Conservation (phyloP, 345 rosid genomes). For the Combretum micranthum region DNA sequence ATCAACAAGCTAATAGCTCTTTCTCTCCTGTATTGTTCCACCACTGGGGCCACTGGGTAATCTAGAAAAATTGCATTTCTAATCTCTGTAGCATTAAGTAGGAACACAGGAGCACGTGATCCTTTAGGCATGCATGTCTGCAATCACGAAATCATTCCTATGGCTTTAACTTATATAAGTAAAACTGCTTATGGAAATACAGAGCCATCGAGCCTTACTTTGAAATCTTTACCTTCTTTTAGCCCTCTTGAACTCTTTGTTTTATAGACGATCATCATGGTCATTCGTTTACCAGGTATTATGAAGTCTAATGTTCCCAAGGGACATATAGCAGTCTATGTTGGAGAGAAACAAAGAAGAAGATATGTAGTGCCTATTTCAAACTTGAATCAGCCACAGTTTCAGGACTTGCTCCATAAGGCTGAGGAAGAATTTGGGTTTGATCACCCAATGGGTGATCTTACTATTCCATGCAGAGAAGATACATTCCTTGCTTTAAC, state of each 20-base stretch:
- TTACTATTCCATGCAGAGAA: constrained; percentile 32
- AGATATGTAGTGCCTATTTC: constrained; percentile 31
- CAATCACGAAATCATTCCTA: background rate
- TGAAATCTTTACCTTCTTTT: no score
- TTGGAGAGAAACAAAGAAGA: constrained; percentile 27
- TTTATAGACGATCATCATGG: no score
- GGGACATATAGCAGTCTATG: constrained; percentile 31
- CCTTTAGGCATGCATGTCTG: constrained; percentile 6
- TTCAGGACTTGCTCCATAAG: constrained; percentile 28
- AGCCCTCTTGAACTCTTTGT: background rate
- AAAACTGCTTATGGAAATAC: background rate
- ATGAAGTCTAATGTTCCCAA: constrained; percentile 16
- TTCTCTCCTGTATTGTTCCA: no score
- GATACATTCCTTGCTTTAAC: constrained; percentile 23
- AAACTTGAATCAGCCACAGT: constrained; percentile 26
- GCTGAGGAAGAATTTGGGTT: constrained; percentile 38
- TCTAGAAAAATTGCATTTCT: no score
- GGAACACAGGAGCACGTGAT: constrained; percentile 10
- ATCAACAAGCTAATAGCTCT: no score
- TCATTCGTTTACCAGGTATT: no score
- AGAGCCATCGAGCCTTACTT: background rate
- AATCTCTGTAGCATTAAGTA: background rate
- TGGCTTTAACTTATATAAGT: background rate
- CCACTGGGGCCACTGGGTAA: no score
- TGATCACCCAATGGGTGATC: constrained; percentile 32